A percentile compares a stretch with the other conserved stretches of the same genome.
phyloP scores from a whole-genome alignment of 176 grass and related monocot genomes.

The Urochloa ruziziensis region DNA sequence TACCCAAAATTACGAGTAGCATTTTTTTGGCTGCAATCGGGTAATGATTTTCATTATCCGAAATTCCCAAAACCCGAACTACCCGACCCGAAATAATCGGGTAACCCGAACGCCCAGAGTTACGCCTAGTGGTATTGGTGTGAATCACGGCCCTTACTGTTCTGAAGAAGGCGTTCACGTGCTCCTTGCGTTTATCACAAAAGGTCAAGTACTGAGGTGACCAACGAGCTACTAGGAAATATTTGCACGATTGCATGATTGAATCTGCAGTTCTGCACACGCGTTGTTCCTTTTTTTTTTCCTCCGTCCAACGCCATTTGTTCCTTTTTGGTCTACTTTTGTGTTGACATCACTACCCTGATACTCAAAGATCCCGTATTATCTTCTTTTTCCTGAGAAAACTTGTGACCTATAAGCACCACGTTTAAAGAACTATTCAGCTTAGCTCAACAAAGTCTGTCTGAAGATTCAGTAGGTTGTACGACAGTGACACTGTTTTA shows the following conservation, averaged over 20 bases:
- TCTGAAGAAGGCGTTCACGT: constrained; percentile 33
- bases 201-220: constrained; percentile 9
- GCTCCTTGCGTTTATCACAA: constrained; percentile 17
- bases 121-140: neutral
- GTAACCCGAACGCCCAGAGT: too few relatives aligned
- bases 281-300: constrained; percentile 11
- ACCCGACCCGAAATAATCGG: too few relatives aligned
- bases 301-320: neutral
- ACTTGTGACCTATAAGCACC: neutral
- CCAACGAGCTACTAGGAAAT: neutral
- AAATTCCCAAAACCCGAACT: too few relatives aligned
- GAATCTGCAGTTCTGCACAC: constrained; percentile 38
- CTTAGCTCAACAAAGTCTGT: constrained; percentile 14
- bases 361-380: constrained; percentile 28
- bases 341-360: constrained; percentile 27
- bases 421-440: neutral
- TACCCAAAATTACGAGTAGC: too few relatives aligned
- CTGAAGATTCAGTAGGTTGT: constrained; percentile 43
- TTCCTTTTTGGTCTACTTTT: neutral
- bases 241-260: constrained; percentile 11
- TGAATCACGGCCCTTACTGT: constrained; percentile 28
- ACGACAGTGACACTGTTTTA: constrained; percentile 18
- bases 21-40: too few relatives aligned
- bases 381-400: constrained; percentile 14
- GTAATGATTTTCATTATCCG: too few relatives aligned